Percentiles rank a stretch among this genome's conserved stretches.
These are phyloP conservation scores for Alternaria arbusti DNA, from an alignment of 2,329 filamentous ascomycete genomes.

Conservation along the genomic window DNA sequence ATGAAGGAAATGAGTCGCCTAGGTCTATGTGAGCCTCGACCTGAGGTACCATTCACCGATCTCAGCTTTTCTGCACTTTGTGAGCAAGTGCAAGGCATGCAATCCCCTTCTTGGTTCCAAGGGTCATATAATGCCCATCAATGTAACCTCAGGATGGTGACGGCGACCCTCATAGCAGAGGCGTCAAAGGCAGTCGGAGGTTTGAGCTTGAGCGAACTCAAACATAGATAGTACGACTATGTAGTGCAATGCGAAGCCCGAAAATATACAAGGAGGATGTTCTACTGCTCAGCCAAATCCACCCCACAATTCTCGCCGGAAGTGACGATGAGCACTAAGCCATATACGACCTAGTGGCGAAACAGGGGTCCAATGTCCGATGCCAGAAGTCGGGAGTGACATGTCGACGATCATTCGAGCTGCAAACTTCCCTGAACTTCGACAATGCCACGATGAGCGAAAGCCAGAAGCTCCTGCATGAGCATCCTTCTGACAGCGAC, in stretches of 20 bases:
- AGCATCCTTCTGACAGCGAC: slow-evolving; percentile 40
- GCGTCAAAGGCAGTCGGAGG: too few species aligned
- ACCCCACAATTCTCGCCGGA: slow-evolving; percentile 1
- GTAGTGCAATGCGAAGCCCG: neutral
- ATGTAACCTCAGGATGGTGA: too few species aligned
- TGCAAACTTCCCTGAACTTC: slow-evolving; percentile 2
- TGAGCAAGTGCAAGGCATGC: too few species aligned
- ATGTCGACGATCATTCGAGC: neutral
- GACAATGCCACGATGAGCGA: slow-evolving; percentile 50
- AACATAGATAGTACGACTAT: neutral
- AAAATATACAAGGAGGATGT: neutral
- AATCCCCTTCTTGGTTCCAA: too few species aligned
- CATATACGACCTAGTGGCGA: neutral
- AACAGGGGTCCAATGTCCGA: slow-evolving; percentile 19
- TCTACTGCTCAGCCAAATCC: neutral
- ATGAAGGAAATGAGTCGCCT: neutral
- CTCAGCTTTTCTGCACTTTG: too few species aligned
- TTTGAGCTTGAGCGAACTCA: neutral
- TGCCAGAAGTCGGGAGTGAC: slow-evolving; percentile 10
- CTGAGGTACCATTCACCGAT: neutral
- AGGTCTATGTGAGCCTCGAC: neutral
- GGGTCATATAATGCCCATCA: too few species aligned
- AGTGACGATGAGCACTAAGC: neutral
- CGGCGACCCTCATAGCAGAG: too few species aligned
- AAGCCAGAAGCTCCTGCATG: slow-evolving; percentile 48